Base-by-base conservation (phyloP, 768 basidiomycete species). In the Rossbeevera mucosa region DNA sequence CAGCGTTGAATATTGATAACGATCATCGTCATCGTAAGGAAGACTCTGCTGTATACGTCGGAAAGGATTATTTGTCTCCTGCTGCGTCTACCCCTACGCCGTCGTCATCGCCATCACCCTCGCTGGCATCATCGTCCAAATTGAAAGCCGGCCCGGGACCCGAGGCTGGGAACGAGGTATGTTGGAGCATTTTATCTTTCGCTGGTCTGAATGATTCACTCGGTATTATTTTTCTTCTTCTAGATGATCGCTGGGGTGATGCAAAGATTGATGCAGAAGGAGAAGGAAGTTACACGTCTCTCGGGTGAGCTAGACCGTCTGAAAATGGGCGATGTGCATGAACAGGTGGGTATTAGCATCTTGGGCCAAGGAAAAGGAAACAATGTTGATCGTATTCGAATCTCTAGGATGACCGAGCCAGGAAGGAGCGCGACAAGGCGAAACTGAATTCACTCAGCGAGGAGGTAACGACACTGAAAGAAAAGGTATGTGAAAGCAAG, bases 241-340 rank as follows among this genome's bases (percentile, higher is more conserved):
- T 20, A 87, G 79, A 83, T 79, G 56, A 77, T 86, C 51, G 79
- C 82, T 55, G 89, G 88, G 2, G 63, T 94, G 18, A 81, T 92
- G 8, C 89, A 91, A 61, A 82, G 89, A 9, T 74, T 94, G 14
- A 80, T 87, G 3, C 80, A 84, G 64, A 93, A 92, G 65, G 93
- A 96, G 72, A 91, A 88, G 61, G 82, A 93, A 66, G 88, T 91
- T 2, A 64, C 81, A 2, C 81, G 85, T 50, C 76, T 94, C 2
- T 84, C 85, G 63, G 76, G 77, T 4, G 87, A 93, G 61, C 69
- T 94, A 18, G 86, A 85, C 50, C 74, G 76, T 16, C 69, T 84
- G 57, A 82, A 79, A 58, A 71, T 74, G 5, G 66, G 59, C 22
- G 85, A 86, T 44, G 66, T 67, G 2, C 73, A 78, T 22, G 86